Conservation (phyloP, 352 stramenopile species). For the Globisporangium echinulatum region DNA sequence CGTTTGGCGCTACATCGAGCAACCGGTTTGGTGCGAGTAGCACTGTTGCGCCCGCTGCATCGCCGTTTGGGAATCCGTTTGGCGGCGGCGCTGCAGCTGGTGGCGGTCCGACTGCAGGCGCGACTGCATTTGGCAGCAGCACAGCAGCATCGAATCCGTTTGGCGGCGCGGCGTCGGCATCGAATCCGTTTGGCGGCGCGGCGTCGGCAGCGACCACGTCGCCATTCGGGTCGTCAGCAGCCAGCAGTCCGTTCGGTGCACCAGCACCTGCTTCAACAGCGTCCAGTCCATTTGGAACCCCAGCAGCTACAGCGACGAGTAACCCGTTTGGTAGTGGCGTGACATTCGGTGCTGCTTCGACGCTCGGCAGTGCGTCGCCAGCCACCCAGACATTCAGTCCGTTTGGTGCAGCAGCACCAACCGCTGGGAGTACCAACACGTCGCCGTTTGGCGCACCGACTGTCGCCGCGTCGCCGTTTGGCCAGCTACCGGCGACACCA, state of each 20-base stretch:
- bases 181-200: background rate
- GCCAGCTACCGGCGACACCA: no score
- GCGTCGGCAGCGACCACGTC: slow-evolving; percentile 1
- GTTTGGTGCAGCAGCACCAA: slow-evolving; percentile 22
- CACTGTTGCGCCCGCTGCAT: no score
- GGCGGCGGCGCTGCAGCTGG: slow-evolving; percentile 4
- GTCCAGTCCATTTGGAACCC: slow-evolving; percentile 10
- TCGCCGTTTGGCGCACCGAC: slow-evolving; percentile 15
- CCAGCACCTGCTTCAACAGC: background rate
- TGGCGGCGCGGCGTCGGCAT: background rate
- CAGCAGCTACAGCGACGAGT: slow-evolving; percentile 6
- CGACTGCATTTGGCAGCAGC: slow-evolving; percentile 4
- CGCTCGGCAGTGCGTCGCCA: slow-evolving; percentile 5
- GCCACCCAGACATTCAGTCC: no score
- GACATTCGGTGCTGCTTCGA: background rate
- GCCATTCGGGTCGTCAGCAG: slow-evolving; percentile 3
- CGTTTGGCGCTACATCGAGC: background rate
- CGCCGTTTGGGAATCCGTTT: slow-evolving; percentile 13
- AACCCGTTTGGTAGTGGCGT: slow-evolving; percentile 24
- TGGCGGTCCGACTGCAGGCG: background rate
- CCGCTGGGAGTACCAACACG: slow-evolving; percentile 9
- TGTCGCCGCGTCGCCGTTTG: no score
- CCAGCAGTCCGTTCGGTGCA: slow-evolving; percentile 7
- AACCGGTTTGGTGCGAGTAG: slow-evolving; percentile 3
- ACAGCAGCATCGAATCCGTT: no score